Conservation (phyloP, 176 grass and related monocot genomes). For the Miscanthus lutarioriparius region DNA sequence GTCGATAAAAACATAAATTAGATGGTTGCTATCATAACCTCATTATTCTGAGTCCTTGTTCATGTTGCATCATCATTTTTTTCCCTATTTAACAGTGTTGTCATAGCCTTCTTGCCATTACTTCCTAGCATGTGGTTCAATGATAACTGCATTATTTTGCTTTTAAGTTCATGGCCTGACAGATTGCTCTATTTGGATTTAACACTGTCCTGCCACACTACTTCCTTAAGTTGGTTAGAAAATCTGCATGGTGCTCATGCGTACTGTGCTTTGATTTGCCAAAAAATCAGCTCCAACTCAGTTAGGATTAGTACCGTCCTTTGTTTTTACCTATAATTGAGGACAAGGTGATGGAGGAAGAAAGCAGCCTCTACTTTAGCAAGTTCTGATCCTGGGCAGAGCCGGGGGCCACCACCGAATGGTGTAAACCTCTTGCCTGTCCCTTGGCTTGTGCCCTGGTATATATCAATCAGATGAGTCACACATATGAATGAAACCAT, state of each 20-base stretch:
- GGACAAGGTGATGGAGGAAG: constrained; percentile 85
- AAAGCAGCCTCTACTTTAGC: constrained; percentile 90
- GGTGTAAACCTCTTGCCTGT: constrained; percentile 80
- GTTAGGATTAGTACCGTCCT: background rate
- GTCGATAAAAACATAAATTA: constrained; percentile 30
- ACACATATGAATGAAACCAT: constrained; percentile 32
- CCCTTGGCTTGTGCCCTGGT: constrained; percentile 62
- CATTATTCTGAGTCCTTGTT: background rate
- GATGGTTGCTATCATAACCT: too few species aligned
- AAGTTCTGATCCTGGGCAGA: constrained; percentile 92
- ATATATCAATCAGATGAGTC: constrained; percentile 27
- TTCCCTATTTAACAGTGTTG: background rate
- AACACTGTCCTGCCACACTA: background rate
- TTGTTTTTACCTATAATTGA: constrained; percentile 78
- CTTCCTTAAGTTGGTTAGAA: constrained; percentile 6
- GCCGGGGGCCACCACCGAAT: constrained; percentile 75
- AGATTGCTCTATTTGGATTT: background rate
- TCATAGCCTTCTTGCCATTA: background rate
- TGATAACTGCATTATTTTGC: background rate
- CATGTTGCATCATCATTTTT: background rate
- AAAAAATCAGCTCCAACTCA: too few species aligned
- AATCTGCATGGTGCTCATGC: background rate
- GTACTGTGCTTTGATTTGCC: background rate
- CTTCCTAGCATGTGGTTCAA: background rate
- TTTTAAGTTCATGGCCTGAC: background rate